Base-by-base conservation (phyloP, 495 filamentous ascomycete species). In the Cairneyella variabilis region DNA sequence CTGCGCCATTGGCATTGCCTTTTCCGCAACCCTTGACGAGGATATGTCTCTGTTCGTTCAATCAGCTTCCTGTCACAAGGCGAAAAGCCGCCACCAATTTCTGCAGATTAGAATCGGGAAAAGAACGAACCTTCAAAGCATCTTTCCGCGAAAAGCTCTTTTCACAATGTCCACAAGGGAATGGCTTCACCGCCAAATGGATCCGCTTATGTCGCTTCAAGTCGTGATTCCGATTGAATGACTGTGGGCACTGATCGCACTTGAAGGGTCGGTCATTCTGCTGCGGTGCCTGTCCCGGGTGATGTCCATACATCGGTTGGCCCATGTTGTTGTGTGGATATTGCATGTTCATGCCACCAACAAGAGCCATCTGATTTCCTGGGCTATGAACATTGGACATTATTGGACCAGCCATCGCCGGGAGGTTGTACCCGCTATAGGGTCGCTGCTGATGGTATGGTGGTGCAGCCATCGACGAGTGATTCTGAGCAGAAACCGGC, bases 71-170 rank as follows among this genome's bases (percentile, higher is more conserved):
- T 46, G 22, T 51, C 25, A 20, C 47, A 39, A 0, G 39, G 14
- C n/a, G 14, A 25, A 47, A 48, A 51, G 17, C n/a, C n/a, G 28
- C 38, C 20, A 58, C 44, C 53, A 50, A 43, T 56, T 51, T 10
- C 46, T 56, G 48, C 25, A 44, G 36, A 7, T 59, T 51, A 32
- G 43, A 18, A 46, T 44, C 36, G 53, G 23, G 37, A 47, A 18
- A 53, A 49, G 40, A 59, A 55, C 43, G 27, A 48, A 97, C 93
- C 88, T 98, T 98, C 12, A 98, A 76, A 17, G 93, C 93, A 75
- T 98, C 93, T 67, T 97, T 98, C 36, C 93, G 74, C 17, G 90
- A 96, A 60, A 98, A 98, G 68, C 89, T 93, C 80, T 97, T 98
- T 27, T 96, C 91, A 63, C 93, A 98, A 60, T 89, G 84, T 10